Percentiles rank a stretch among this genome's conserved stretches.
Conservation (phyloP, 768 basidiomycete species). For the Leccinum subtestaceum region DNA sequence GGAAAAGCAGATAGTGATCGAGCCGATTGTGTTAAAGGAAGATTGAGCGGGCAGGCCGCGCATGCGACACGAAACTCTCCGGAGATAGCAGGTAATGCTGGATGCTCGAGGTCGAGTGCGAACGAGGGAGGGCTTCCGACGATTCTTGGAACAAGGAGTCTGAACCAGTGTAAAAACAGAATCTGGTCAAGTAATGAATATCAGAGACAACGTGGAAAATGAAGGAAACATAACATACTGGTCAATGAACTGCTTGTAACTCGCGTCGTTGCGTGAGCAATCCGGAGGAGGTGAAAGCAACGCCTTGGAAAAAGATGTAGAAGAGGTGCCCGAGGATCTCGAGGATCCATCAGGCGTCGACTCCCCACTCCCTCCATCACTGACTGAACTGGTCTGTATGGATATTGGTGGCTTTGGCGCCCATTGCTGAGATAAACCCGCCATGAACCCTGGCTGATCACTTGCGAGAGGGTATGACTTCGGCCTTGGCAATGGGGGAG, state of each 20-base stretch:
- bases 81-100: constrained; percentile 46
- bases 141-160: constrained; percentile 35
- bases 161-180: constrained; percentile 77
- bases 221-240: constrained; percentile 51
- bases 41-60: constrained; percentile 27
- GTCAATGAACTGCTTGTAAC: constrained; percentile 62
- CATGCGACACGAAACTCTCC: constrained; percentile 22
- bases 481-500: constrained; percentile 28
- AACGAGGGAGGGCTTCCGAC: constrained; percentile 33
- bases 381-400: constrained; percentile 8
- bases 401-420: constrained; percentile 12
- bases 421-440: constrained; percentile 10
- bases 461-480: constrained; percentile 37
- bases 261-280: constrained; percentile 30
- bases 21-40: constrained; percentile 22
- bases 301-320: constrained; percentile 33
- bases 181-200: constrained; percentile 41
- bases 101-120: constrained; percentile 53
- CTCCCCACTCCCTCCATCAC: constrained; percentile 30
- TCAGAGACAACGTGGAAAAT: not conserved
- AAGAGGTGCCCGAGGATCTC: constrained; percentile 43
- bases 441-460: not conserved
- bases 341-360: constrained; percentile 50
- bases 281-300: constrained; percentile 37
- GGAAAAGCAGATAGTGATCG: constrained; percentile 14